These are phyloP conservation scores for Aspergillus nidulans DNA, from an alignment of 495 filamentous ascomycete species.

Conservation along the genomic window DNA sequence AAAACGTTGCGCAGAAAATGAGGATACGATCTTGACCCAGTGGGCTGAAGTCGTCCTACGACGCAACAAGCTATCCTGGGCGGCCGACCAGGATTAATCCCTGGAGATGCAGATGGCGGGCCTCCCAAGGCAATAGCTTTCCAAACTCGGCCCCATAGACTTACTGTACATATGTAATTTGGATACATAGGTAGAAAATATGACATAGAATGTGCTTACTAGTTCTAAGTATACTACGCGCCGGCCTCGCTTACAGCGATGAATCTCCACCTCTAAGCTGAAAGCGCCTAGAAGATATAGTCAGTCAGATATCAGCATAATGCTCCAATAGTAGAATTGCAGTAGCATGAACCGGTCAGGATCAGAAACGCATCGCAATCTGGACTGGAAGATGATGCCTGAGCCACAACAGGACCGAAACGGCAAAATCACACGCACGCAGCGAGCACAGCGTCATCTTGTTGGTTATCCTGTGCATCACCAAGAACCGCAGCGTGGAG, in stretches of 20 bases:
- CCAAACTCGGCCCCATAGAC: background rate
- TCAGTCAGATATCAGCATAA: background rate
- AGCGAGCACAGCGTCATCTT: background rate
- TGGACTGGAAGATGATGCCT: conserved; percentile 9
- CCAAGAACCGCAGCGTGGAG: background rate
- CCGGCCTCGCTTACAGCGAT: background rate
- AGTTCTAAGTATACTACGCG: background rate
- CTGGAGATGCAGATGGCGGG: background rate
- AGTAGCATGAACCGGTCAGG: conserved; percentile 7
- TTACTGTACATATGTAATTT: background rate
- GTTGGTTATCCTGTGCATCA: background rate
- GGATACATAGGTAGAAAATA: background rate
- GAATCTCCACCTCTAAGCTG: background rate
- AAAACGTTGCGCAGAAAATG: background rate
- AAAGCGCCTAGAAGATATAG: background rate
- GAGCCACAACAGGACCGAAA: conserved; percentile 6
- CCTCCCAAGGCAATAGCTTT: background rate
- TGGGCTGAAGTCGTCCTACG: conserved; percentile 6
- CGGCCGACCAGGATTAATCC: background rate
- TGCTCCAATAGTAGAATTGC: conserved; percentile 1
- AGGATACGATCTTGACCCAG: background rate
- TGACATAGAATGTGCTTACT: background rate
- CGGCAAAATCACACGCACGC: conserved; percentile 1
- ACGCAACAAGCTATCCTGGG: background rate
- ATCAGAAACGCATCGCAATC: conserved; percentile 9